These are phyloP conservation scores for Citrus sp. DNA, from an alignment of 345 rosid genomes.

Conservation along the genomic window DNA sequence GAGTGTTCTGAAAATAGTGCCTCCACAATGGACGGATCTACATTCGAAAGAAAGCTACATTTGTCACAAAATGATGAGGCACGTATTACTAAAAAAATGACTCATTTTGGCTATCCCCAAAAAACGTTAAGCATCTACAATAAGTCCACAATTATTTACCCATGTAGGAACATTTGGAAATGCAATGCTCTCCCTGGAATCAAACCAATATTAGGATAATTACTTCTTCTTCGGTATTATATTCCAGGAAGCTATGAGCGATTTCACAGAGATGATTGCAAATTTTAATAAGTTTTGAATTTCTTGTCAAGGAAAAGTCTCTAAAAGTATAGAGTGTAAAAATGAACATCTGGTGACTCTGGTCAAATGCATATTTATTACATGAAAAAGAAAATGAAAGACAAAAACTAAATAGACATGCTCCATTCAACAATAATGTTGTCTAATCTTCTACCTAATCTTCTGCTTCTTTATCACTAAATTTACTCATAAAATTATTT, in stretches of 20 bases:
- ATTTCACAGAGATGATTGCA: background rate
- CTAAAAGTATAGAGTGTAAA: too few relatives aligned
- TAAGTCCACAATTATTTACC: background rate
- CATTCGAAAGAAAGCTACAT: constrained; percentile 17
- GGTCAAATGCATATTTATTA: too few relatives aligned
- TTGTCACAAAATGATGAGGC: background rate
- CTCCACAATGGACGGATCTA: constrained; percentile 68
- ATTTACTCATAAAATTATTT: too few relatives aligned
- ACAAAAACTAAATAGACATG: too few relatives aligned
- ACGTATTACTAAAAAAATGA: background rate
- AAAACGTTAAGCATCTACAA: background rate
- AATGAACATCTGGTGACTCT: too few relatives aligned
- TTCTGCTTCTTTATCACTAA: too few relatives aligned
- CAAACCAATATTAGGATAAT: background rate
- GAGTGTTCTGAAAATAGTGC: constrained; percentile 78
- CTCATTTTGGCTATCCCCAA: background rate
- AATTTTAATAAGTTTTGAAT: too few relatives aligned
- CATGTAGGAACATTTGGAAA: background rate
- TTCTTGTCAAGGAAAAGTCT: too few relatives aligned
- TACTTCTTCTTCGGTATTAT: background rate
- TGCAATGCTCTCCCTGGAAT: background rate
- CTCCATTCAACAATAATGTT: too few relatives aligned
- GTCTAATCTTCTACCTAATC: too few relatives aligned
- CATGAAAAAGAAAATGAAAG: too few relatives aligned
- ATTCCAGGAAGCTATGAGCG: background rate